Evolutionary conservation across 1,284 basidiomycete genomes (phyloP), one percentile per base, ranked within the genome.

Genomic region (Ustilago cynodontis): DNA sequence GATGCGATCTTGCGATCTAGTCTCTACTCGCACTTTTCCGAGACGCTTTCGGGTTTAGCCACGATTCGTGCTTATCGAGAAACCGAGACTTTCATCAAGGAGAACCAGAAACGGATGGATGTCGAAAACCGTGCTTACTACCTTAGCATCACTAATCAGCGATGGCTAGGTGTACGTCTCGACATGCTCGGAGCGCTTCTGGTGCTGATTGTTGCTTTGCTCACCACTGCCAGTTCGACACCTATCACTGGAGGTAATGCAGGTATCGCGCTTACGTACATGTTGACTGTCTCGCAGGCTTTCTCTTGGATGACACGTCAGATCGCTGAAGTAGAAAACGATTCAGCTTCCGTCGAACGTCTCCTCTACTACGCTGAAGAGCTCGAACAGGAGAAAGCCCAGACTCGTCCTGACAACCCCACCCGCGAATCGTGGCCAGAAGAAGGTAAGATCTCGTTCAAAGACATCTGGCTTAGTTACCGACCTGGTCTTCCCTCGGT

Each of bases 111-210:
- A 59, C 89, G 91, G n/a, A 89, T 95, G 58, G 93, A 98, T 80
- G 87, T 93, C 51, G 94, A 98, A 87, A 96, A 97, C 84, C 89
- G 93, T 39, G 94, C 94, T 2, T 96, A 95, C 85, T 94, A 92
- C 90, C 86, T 96, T 70, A 94, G 93, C 0, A 89, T 93, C 24
- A 88, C 90, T 14, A 95, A 94, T 84, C 87, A 93, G 90, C 90
- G 93, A 63, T 95, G 94, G 93, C 91, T 96, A 24, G 93, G 93
- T 70, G 78, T 91, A 18, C 88, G 91, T 2, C 87, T 92, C 8
- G 87, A 87, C 69, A 35, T 85, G 24, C 71, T 86, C n/a, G 86
- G 86, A 37, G 77, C 82, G 11, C 49, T 85, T 9, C 76, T 85
- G 20, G 82, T 83, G 39, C 69, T 86, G 26, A 74, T 85, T 29